phyloP scores from a whole-genome alignment of 495 filamentous ascomycete genomes.

The Neurospora sp. region DNA sequence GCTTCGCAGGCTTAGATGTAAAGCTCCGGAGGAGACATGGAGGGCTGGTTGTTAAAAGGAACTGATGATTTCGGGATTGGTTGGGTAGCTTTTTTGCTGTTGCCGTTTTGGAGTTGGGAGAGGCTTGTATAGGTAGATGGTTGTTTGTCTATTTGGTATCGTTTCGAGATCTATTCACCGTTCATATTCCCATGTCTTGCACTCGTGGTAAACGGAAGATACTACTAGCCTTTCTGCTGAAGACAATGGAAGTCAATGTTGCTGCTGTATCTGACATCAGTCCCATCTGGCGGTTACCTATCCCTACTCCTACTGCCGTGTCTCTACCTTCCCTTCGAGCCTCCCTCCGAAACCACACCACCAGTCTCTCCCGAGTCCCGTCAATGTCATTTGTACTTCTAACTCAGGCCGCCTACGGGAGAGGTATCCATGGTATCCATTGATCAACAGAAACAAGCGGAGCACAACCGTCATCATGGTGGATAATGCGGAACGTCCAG shows the following conservation, averaged over 20 bases:
- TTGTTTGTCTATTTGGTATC: background rate
- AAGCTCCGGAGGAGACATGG: background rate
- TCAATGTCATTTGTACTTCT: background rate
- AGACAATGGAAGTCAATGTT: background rate
- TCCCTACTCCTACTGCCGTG: background rate
- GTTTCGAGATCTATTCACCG: background rate
- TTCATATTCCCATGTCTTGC: background rate
- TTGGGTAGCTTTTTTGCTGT: background rate
- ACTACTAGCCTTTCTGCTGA: background rate
- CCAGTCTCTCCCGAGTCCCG: background rate
- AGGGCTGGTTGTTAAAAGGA: background rate
- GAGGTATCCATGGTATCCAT: background rate
- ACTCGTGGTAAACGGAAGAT: background rate
- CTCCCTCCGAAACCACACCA: background rate
- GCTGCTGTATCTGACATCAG: background rate
- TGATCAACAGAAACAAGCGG: background rate
- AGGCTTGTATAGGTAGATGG: background rate
- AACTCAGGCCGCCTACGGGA: background rate
- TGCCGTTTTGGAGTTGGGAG: background rate
- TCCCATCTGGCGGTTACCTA: background rate
- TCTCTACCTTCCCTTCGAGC: background rate
- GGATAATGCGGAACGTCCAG: no score
- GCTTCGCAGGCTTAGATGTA: background rate
- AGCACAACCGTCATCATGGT: background rate
- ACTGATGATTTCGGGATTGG: background rate